phyloP scores from a whole-genome alignment of 2,329 filamentous ascomycete species.

The Botrytis deweyae region DNA sequence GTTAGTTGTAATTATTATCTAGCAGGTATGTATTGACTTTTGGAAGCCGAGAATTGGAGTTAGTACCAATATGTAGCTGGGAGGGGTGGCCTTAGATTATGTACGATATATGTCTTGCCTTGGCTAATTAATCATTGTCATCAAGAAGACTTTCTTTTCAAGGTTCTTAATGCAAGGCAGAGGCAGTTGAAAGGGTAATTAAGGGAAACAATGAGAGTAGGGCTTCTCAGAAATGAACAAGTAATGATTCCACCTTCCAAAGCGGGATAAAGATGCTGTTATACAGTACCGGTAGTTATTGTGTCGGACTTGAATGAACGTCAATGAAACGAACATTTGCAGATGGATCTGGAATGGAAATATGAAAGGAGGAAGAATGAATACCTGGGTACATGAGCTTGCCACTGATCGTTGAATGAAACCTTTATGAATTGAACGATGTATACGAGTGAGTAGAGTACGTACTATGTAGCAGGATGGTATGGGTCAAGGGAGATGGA shows the following conservation, averaged over 20 bases:
- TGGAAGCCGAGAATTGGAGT: neutral
- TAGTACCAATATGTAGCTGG: slow-evolving; percentile 5
- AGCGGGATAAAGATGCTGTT: neutral
- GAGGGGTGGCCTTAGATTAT: neutral
- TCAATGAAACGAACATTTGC: no score
- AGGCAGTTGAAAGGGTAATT: neutral
- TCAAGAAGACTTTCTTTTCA: neutral
- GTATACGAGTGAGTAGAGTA: neutral
- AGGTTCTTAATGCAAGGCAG: neutral
- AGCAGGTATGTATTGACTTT: neutral
- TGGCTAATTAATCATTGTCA: neutral
- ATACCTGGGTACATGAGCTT: neutral
- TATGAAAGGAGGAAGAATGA: neutral
- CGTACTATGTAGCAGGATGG: neutral
- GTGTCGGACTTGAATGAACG: neutral
- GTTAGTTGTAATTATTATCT: neutral
- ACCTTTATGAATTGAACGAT: neutral
- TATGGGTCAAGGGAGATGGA: neutral
- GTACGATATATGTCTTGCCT: neutral
- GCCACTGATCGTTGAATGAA: neutral
- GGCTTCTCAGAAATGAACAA: neutral
- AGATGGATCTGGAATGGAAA: neutral
- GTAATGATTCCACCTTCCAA: neutral
- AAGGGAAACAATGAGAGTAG: neutral
- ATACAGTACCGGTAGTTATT: neutral